Base-by-base conservation (phyloP, 2,329 filamentous ascomycete genomes). In the Pyrenophora graminea region DNA sequence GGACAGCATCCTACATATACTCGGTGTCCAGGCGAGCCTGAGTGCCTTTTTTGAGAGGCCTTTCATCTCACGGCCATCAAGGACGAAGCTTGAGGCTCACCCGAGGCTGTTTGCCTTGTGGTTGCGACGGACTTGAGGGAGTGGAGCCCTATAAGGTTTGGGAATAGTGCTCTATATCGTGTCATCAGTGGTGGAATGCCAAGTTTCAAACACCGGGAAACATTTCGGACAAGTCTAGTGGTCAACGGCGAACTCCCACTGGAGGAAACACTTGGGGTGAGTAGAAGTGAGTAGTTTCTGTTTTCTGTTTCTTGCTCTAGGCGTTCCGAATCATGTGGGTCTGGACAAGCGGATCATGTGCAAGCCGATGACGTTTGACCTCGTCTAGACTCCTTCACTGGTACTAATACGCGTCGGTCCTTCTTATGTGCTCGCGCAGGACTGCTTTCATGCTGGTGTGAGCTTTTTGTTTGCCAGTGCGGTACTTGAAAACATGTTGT, bases 111-210 rank as follows among this genome's bases (percentile, higher is more conserved):
- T n/a, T 34, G 25, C 51, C 31, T 39, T 33, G 19, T 25, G 36
- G 32, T 42, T 33, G 44, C 38, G 53, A 45, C 44, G 33, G 18
- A 18, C 10, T 18, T 39, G 18, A 21, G 33, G 39, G 19, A 33
- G 19, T 17, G 17, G 18, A 25, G 30, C 44, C 30, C n/a, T 30
- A 39, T 17, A 7, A 21, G 31, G 25, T 19, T 25, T 32, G 19
- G 43, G 30, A 17, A 15, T 41, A n/a, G 32, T 39, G 18, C n/a
- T 55, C 37, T 37, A 27, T 30, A 19, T 39, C 49, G 53, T 53
- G 52, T 55, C 40, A 46, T 42, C 33, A 39, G 44, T 36, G 49
- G 53, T 55, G 41, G 53, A 44, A 55, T 53, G 53, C 53, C 53
- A 55, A 55, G 53, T 42, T 12, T 27, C 43, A 51, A 51, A 51